A percentile compares a stretch with the other conserved stretches of the same genome.
phyloP scores from a whole-genome alignment of 192 early-diverging fungal species.

The Coemansia sp. region DNA sequence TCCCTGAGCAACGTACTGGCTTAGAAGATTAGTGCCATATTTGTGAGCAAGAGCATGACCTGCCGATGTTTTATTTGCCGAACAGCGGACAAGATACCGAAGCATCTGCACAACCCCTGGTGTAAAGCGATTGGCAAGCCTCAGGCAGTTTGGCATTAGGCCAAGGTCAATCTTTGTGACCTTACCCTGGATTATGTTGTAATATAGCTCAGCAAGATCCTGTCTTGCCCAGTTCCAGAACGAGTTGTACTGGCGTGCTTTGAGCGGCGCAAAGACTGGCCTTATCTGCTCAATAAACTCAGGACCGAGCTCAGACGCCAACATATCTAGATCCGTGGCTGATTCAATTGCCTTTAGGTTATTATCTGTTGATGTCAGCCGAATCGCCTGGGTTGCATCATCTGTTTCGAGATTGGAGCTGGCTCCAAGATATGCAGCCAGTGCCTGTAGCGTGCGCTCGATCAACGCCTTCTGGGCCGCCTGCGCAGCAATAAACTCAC shows the following conservation, averaged over 20 bases:
- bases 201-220: slow-evolving; percentile 58
- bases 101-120: slow-evolving; percentile 71
- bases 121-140: slow-evolving; percentile 84
- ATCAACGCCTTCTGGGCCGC: slow-evolving; percentile 69
- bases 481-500: slow-evolving; percentile 80
- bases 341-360: neutral
- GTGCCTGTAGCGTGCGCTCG: slow-evolving; percentile 73
- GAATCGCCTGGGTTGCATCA: neutral
- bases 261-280: slow-evolving; percentile 72
- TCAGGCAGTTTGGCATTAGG: slow-evolving; percentile 76
- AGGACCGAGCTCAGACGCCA: slow-evolving; percentile 82
- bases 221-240: slow-evolving; percentile 92
- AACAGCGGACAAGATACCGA: slow-evolving; percentile 71
- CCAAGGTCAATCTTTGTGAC: slow-evolving; percentile 78
- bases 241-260: slow-evolving; percentile 86
- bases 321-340: slow-evolving; percentile 66
- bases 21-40: slow-evolving; percentile 71
- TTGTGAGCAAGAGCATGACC: slow-evolving; percentile 73
- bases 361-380: neutral
- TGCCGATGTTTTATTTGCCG: slow-evolving; percentile 62
- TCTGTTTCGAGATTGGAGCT: slow-evolving; percentile 65
- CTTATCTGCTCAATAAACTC: slow-evolving; percentile 81
- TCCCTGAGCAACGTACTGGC: slow-evolving; percentile 70
- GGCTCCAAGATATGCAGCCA: slow-evolving; percentile 74
- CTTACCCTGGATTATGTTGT: slow-evolving; percentile 80